Base-by-base conservation (phyloP, 2,329 filamentous ascomycete species). In the Alternaria burnsii region DNA sequence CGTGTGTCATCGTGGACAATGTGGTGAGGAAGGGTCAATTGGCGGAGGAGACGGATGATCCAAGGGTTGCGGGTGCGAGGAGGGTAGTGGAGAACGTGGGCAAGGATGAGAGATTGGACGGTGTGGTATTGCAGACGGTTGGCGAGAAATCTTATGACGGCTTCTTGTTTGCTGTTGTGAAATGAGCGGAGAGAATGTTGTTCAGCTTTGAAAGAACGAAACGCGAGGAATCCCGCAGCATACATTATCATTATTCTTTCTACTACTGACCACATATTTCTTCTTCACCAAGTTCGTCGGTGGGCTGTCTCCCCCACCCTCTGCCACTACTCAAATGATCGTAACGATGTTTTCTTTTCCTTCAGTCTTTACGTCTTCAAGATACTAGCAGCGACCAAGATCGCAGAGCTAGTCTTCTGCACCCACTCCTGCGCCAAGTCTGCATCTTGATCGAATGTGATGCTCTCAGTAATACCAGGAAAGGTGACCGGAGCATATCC, bases 1-100 rank as follows among this genome's bases (percentile, higher is more conserved):
- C 81, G 0, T 77, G 72, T 9, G 76, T 87, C 28, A 81, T 82
- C 42, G 79, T 86, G 3, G 84, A 87, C 69, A 85, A 86, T 70
- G 81, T 85, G 3, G 82, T 86, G 9, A 66, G 76, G 52, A 73
- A 74, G 47, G 80, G 80, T 16, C 62, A 71, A 62, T 58, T 84
- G 28, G 78, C 78, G 22, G 64, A 75, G 14, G 68, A 67, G 14
- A 61, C 69, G 20, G 61, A 63, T 1, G 67, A 78, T 62, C 52
- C 61, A 9, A 62, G 67, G n/a, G 58, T 78, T 48, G 57, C 55
- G 18, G 78, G 77, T 70, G 79, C 72, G 36, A 73, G 78, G 65
- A 63, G 67, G 50, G 73, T 82, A 14, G 75, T 84, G 22, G 82
- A 82, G 71, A 78, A 73, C 38, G 76, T 79, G 36, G 82, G 81